phyloP scores from a whole-genome alignment of 768 basidiomycete species.

The Hydnum rufescens region DNA sequence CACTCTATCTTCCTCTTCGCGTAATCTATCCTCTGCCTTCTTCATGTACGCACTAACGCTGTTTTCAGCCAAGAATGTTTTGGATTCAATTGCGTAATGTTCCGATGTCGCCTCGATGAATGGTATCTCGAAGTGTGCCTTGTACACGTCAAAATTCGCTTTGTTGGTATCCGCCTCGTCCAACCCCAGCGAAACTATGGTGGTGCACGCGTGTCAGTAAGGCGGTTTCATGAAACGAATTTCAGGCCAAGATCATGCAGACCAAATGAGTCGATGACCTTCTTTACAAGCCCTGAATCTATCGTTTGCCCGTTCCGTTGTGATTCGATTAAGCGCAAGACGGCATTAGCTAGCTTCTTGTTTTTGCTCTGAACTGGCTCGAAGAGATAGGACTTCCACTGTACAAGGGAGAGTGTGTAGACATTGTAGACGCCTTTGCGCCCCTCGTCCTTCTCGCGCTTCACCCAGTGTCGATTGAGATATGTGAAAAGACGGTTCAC shows the following conservation, averaged over 20 bases:
- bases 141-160: constrained; percentile 83
- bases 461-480: constrained; percentile 98
- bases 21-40: constrained; percentile 80
- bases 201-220: not conserved
- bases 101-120: constrained; percentile 79
- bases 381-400: constrained; percentile 91
- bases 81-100: constrained; percentile 84
- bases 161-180: constrained; percentile 87
- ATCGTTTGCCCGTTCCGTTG: constrained; percentile 90
- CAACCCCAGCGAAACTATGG: constrained; percentile 62
- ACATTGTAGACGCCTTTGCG: constrained; percentile 87
- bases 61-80: constrained; percentile 73
- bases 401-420: constrained; percentile 93
- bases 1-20: constrained; percentile 89
- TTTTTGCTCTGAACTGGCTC: constrained; percentile 65
- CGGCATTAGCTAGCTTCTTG: constrained; percentile 65
- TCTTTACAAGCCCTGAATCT: constrained; percentile 82
- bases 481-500: constrained; percentile 96
- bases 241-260: constrained; percentile 4
- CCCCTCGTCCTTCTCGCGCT: constrained; percentile 92
- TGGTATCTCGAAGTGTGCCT: constrained; percentile 70
- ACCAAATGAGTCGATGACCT: constrained; percentile 80
- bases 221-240: not conserved
- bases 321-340: constrained; percentile 75
- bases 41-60: constrained; percentile 87